A percentile compares a stretch with the other conserved stretches of the same genome.
Evolutionary conservation across 441 rosid genomes (phyloP).

Genomic region (Euphorbia corollata): DNA sequence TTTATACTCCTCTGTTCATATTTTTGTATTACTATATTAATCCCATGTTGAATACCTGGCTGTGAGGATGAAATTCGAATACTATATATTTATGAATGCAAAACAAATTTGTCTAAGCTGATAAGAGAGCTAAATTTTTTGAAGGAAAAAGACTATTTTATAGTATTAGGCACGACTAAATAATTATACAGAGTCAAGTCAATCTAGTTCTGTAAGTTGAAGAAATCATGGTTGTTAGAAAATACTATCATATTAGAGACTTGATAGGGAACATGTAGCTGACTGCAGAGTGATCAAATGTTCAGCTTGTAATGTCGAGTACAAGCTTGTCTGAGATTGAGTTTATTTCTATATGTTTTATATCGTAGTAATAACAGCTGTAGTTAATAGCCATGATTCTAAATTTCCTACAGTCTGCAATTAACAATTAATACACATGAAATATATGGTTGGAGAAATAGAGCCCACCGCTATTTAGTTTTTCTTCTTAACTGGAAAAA

Average conservation of each 20-base stretch:
- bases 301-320: not conserved
- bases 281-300: not conserved
- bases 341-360: not conserved
- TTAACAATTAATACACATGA: not conserved
- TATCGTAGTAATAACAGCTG: not conserved
- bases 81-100: slow-evolving; percentile 5
- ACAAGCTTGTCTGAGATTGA: not conserved
- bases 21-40: slow-evolving; percentile 18
- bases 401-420: not conserved
- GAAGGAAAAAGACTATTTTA: not conserved
- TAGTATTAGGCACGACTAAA: not conserved
- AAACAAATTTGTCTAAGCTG: slow-evolving; percentile 3
- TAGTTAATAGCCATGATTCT: not conserved
- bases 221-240: not conserved
- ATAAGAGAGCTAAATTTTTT: slow-evolving; percentile 19
- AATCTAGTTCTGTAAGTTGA: slow-evolving; percentile 9
- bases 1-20: slow-evolving; percentile 9
- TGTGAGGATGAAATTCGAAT: slow-evolving; percentile 11
- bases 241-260: too few relatives aligned
- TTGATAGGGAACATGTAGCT: not conserved
- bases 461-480: not conserved
- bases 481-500: not conserved
- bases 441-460: not conserved
- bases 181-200: not conserved
- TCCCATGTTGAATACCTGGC: slow-evolving; percentile 14